These are phyloP conservation scores for Colletotrichum echinochloae DNA, from an alignment of 2,329 filamentous ascomycete species.

Conservation along the genomic window DNA sequence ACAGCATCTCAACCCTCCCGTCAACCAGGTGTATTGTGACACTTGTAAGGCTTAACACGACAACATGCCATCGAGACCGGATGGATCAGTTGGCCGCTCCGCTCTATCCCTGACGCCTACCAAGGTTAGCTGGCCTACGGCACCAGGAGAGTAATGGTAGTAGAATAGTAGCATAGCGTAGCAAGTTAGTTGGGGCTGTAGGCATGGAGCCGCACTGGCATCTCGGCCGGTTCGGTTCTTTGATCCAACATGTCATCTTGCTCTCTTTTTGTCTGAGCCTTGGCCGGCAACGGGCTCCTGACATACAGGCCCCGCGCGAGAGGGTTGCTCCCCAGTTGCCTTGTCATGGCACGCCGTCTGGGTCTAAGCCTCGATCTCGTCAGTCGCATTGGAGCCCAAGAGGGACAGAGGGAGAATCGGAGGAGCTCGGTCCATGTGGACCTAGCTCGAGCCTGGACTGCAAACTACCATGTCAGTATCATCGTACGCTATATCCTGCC, in stretches of 20 bases:
- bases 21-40: slow-evolving; percentile 17
- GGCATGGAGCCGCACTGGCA: slow-evolving; percentile 20
- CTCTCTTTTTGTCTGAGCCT: background rate
- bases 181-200: background rate
- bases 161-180: background rate
- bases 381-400: background rate
- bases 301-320: background rate
- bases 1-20: background rate
- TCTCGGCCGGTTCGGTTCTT: slow-evolving; percentile 8
- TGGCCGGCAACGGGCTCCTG: background rate
- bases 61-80: slow-evolving; percentile 21
- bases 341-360: background rate
- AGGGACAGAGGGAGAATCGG: background rate
- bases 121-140: background rate
- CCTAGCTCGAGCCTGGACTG: background rate
- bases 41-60: slow-evolving; percentile 27
- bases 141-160: background rate
- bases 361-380: slow-evolving; percentile 6
- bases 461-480: background rate
- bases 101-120: background rate
- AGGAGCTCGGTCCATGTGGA: slow-evolving; percentile 6
- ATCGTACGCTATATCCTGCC: background rate
- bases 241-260: background rate
- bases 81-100: background rate
- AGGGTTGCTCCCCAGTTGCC: too few species aligned